Evolutionary conservation across 345 rosid genomes (phyloP).

Genomic region (Aegle marmelos): DNA sequence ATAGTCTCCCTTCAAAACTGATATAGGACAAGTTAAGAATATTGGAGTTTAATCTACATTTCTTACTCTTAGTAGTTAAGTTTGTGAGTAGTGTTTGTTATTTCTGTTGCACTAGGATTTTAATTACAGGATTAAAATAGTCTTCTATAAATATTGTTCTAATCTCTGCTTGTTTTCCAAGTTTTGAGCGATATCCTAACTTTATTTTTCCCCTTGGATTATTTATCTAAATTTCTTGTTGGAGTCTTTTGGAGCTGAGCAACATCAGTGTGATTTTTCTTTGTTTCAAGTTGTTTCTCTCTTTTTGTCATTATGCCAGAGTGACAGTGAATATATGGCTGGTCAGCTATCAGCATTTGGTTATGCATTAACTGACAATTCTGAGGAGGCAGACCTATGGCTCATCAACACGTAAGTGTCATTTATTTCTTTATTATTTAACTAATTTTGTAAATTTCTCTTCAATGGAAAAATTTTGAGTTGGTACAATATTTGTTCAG

Average conservation of each 20-base stretch:
- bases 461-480: neutral
- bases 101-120: neutral
- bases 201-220: neutral
- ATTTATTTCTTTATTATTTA: neutral
- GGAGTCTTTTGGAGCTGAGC: too few species aligned
- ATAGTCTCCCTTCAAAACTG: neutral
- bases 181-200: neutral
- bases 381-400: slow-evolving; percentile 93
- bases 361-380: slow-evolving; percentile 72
- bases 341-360: slow-evolving; percentile 96
- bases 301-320: slow-evolving; percentile 40
- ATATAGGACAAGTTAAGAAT: neutral
- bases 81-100: neutral
- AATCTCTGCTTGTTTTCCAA: neutral
- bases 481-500: neutral
- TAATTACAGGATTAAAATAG: neutral
- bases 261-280: neutral
- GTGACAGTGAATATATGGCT: slow-evolving; percentile 99
- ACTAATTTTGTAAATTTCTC: neutral
- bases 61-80: neutral
- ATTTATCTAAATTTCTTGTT: neutral
- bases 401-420: slow-evolving; percentile 79
- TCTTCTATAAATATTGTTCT: neutral
- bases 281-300: neutral
- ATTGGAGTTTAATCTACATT: neutral